phyloP scores from a whole-genome alignment of 1,139 yeast species.

The Protomyces pachydermus region DNA sequence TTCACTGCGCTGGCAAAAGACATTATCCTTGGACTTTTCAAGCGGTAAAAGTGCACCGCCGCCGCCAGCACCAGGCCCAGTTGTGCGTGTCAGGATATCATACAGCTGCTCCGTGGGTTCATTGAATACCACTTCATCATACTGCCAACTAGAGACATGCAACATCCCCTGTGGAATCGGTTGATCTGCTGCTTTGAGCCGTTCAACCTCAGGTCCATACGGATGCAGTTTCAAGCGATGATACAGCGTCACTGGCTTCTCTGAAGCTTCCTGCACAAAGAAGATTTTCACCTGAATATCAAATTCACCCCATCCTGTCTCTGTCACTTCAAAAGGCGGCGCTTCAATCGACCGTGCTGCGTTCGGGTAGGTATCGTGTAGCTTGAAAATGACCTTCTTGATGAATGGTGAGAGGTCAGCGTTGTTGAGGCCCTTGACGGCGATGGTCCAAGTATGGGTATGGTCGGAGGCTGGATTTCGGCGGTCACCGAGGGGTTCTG shows the following conservation, averaged over 20 bases:
- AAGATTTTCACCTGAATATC: slow-evolving; percentile 84
- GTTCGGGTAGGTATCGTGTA: slow-evolving; percentile 88
- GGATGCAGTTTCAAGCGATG: slow-evolving; percentile 93
- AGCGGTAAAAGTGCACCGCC: slow-evolving; percentile 53
- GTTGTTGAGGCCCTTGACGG: slow-evolving; percentile 75
- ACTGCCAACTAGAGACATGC: slow-evolving; percentile 63
- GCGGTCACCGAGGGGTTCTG: slow-evolving; percentile 24
- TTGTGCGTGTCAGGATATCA: slow-evolving; percentile 61
- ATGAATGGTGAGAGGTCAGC: slow-evolving; percentile 78
- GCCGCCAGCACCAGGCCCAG: neutral
- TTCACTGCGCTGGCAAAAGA: slow-evolving; percentile 57
- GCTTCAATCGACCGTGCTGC: slow-evolving; percentile 76
- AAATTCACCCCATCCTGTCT: slow-evolving; percentile 99
- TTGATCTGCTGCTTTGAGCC: slow-evolving; percentile 32
- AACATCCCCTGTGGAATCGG: neutral
- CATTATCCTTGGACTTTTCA: slow-evolving; percentile 46
- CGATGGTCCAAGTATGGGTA: slow-evolving; percentile 94
- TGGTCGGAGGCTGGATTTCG: slow-evolving; percentile 59
- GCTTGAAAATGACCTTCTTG: slow-evolving; percentile 85
- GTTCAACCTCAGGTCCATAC: slow-evolving; percentile 50
- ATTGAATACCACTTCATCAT: slow-evolving; percentile 88
- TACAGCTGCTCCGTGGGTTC: slow-evolving; percentile 92
- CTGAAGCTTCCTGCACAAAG: slow-evolving; percentile 79
- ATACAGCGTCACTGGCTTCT: slow-evolving; percentile 77
- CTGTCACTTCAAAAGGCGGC: slow-evolving; percentile 94